Percentiles rank a stretch among this genome's conserved stretches.
These are phyloP conservation scores for Phytopythium sindhum DNA, from an alignment of 352 stramenopile species.

Conservation along the genomic window DNA sequence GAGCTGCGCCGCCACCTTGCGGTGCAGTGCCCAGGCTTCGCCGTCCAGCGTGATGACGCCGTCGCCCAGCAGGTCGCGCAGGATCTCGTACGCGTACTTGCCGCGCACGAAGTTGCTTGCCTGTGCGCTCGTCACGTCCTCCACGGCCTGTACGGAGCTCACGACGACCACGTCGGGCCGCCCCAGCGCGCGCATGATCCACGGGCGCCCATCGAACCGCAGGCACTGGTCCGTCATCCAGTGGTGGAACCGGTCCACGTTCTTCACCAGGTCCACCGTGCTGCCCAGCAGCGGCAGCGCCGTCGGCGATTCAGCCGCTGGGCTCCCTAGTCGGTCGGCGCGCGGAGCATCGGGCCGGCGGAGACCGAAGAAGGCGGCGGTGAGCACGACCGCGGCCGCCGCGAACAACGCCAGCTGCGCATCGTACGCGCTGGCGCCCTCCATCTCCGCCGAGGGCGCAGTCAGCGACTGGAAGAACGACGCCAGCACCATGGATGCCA, in stretches of 20 bases:
- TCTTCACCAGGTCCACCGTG: constrained; percentile 4
- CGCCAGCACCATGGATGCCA: not conserved
- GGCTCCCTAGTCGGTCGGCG: not conserved
- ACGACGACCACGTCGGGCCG: constrained; percentile 33
- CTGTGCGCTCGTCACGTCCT: constrained; percentile 38
- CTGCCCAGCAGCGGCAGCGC: constrained; percentile 6
- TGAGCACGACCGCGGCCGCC: not conserved
- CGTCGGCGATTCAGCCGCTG: constrained; percentile 5
- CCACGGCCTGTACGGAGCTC: constrained; percentile 23
- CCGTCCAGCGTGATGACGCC: constrained; percentile 57
- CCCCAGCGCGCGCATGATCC: constrained; percentile 4
- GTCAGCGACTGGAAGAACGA: not conserved
- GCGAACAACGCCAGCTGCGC: not conserved
- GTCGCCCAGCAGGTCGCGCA: constrained; percentile 49
- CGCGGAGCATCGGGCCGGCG: not conserved
- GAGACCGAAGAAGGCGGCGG: not conserved
- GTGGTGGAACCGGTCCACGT: constrained; percentile 7
- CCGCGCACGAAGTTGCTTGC: constrained; percentile 67
- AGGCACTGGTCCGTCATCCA: constrained; percentile 8
- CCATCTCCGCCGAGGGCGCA: not conserved
- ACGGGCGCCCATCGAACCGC: constrained; percentile 8
- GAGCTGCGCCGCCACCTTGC: constrained; percentile 27
- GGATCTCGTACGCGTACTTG: constrained; percentile 32
- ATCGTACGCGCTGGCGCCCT: not conserved
- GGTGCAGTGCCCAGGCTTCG: constrained; percentile 46